Conservation (phyloP, 1,284 basidiomycete species). For the Apiotrichum gracile region DNA sequence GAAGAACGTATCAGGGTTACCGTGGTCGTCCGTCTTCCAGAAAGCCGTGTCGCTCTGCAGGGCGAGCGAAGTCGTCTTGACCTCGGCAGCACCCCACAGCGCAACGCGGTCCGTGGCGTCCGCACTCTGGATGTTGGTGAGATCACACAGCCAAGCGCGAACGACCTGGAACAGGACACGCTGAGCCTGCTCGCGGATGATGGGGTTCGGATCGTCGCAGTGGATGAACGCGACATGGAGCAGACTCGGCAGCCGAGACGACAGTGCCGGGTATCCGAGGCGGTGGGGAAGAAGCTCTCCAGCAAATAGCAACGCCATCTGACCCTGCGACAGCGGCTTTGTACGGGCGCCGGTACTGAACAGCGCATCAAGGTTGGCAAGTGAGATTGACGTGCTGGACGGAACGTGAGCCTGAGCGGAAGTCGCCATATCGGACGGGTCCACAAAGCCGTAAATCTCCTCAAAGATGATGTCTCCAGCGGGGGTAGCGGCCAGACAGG, state of each 20-base stretch:
- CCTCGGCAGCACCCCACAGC: conserved; percentile 37
- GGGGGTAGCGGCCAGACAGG: conserved; percentile 72
- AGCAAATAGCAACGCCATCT: conserved; percentile 81
- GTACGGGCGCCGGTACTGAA: conserved; percentile 29
- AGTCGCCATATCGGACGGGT: conserved; percentile 69
- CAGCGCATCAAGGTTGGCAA: conserved; percentile 42
- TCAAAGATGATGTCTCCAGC: conserved; percentile 70
- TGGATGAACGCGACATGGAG: conserved; percentile 79
- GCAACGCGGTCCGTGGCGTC: conserved; percentile 20
- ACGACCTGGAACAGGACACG: conserved; percentile 72
- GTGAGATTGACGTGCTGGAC: conserved; percentile 56
- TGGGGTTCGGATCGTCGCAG: conserved; percentile 67
- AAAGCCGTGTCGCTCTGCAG: conserved; percentile 52
- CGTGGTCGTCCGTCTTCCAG: conserved; percentile 67
- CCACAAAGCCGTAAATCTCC: conserved; percentile 76
- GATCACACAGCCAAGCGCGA: conserved; percentile 60
- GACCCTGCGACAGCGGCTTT: conserved; percentile 62
- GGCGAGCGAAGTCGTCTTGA: conserved; percentile 55
- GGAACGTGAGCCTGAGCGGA: conserved; percentile 65
- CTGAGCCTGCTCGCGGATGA: conserved; percentile 65
- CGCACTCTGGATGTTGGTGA: conserved; percentile 31
- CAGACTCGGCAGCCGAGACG: conserved; percentile 63
- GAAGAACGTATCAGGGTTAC: conserved; percentile 32
- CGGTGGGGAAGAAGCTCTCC: conserved; percentile 74
- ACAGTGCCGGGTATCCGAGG: conserved; percentile 60